phyloP scores from a whole-genome alignment of 257 asterid genomes.

The Plantago major region DNA sequence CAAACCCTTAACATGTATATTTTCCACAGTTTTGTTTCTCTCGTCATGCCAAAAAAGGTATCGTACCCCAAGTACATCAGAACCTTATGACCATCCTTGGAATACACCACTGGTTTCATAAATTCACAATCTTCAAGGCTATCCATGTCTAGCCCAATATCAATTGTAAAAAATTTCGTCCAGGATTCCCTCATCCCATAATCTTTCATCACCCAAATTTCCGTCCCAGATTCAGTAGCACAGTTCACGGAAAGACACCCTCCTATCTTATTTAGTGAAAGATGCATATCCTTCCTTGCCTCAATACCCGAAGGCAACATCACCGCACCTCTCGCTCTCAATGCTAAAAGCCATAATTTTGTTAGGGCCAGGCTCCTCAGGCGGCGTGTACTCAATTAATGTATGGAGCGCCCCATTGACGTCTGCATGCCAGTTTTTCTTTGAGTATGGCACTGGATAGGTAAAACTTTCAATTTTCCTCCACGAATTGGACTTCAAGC shows the following conservation, averaged over 20 bases:
- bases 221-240: neutral
- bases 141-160: neutral
- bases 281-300: neutral
- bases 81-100: neutral
- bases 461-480: neutral
- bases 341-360: slow-evolving; percentile 28
- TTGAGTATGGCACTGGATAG: slow-evolving; percentile 19
- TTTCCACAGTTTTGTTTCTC: neutral
- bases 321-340: slow-evolving; percentile 17
- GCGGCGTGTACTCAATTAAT: slow-evolving; percentile 1
- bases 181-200: slow-evolving; percentile 33
- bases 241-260: slow-evolving; percentile 24
- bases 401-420: slow-evolving; percentile 33
- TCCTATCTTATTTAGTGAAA: slow-evolving; percentile 23
- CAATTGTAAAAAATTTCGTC: slow-evolving; percentile 26
- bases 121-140: neutral
- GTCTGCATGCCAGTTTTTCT: slow-evolving; percentile 4
- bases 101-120: neutral
- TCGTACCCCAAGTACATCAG: neutral
- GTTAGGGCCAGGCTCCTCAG: neutral
- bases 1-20: neutral
- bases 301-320: slow-evolving; percentile 10
- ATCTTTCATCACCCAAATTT: slow-evolving; percentile 37
- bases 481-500: slow-evolving; percentile 7
- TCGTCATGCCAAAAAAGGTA: neutral